A percentile compares a stretch with the other conserved stretches of the same genome.
Evolutionary conservation across 306 rosid genomes (phyloP).

Genomic region (Bauhinia variegata): DNA sequence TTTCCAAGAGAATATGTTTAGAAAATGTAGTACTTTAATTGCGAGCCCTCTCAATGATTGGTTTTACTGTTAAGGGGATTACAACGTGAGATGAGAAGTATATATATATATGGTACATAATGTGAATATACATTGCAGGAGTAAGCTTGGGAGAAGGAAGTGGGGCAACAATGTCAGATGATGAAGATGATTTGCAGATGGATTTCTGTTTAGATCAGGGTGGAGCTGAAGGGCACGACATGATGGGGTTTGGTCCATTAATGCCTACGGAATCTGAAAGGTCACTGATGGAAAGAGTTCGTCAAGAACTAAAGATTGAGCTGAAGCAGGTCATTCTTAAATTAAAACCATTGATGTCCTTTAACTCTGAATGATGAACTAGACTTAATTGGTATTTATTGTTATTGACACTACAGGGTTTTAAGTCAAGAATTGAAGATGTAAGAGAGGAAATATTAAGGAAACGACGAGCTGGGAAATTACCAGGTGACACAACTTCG

Average conservation of each 20-base stretch:
- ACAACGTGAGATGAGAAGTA: not conserved
- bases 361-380: conserved; percentile 28
- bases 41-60: too few species aligned
- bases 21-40: too few species aligned
- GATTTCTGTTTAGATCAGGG: conserved; percentile 82
- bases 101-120: not conserved
- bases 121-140: conserved; percentile 51
- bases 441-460: conserved; percentile 95
- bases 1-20: too few species aligned
- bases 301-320: conserved; percentile 94
- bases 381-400: not conserved
- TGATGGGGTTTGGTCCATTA: conserved; percentile 94
- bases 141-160: conserved; percentile 88
- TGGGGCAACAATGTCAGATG: conserved; percentile 98
- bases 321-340: conserved; percentile 82
- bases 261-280: conserved; percentile 97
- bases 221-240: conserved; percentile 70
- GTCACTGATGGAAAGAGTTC: conserved; percentile 94
- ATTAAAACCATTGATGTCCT: conserved; percentile 1
- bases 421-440: conserved; percentile 96
- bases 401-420: conserved; percentile 59
- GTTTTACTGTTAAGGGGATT: too few species aligned
- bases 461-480: conserved; percentile 95
- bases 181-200: conserved; percentile 83
- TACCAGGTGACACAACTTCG: conserved; percentile 96